These are phyloP conservation scores for Erysimum cheiri DNA, from an alignment of 441 rosid species.

Conservation along the genomic window DNA sequence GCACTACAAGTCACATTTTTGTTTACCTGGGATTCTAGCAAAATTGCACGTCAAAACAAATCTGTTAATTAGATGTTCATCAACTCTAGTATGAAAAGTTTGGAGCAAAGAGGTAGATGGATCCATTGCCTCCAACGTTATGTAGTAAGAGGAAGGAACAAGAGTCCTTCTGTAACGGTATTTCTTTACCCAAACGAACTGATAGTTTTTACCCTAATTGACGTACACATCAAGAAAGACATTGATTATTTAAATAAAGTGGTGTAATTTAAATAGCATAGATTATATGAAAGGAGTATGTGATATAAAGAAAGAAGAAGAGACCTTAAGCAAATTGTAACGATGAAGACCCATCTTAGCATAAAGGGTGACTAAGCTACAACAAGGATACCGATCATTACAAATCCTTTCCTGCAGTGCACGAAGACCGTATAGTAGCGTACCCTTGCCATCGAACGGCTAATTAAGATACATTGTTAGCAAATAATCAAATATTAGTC, in stretches of 20 bases:
- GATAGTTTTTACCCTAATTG: not conserved
- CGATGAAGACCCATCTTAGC: constrained; percentile 17
- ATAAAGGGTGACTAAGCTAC: constrained; percentile 6
- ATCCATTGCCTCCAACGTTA: not conserved
- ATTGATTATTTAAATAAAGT: not conserved
- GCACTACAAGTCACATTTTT: not conserved
- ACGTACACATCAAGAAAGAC: not conserved
- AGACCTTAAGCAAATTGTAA: constrained; percentile 2
- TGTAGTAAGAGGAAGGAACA: not conserved
- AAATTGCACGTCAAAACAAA: not conserved
- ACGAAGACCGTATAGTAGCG: not conserved
- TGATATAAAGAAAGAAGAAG: not conserved
- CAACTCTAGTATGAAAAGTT: not conserved
- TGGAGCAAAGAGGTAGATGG: not conserved
- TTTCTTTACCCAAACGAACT: not conserved
- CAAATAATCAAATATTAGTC: not conserved
- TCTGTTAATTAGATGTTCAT: not conserved
- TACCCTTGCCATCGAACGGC: not conserved
- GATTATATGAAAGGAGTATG: not conserved
- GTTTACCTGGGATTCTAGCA: not conserved
- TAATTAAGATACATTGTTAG: not conserved
- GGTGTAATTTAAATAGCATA: no score
- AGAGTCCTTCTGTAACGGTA: not conserved
- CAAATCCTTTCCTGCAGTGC: not conserved
- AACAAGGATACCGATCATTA: constrained; percentile 7